These are phyloP conservation scores for Linnemannia elongata DNA, from an alignment of 192 early-diverging fungal species.

Conservation along the genomic window DNA sequence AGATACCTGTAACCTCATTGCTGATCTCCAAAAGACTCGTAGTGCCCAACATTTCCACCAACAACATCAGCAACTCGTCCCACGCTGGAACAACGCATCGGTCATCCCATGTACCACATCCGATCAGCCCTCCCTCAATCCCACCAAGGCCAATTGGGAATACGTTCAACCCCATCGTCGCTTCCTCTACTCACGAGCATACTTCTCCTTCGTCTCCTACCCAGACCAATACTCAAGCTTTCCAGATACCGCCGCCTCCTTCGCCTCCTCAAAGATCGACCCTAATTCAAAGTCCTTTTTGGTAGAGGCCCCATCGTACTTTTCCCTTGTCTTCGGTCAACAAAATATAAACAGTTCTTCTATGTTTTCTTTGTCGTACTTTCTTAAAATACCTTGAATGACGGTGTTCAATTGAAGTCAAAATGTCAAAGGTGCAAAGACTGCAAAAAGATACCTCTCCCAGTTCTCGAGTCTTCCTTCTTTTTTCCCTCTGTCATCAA, in stretches of 20 bases:
- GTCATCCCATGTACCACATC: slow-evolving; percentile 6
- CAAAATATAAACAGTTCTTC: not conserved
- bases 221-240: not conserved
- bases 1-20: slow-evolving; percentile 2
- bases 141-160: slow-evolving; percentile 12
- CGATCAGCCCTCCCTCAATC: slow-evolving; percentile 14
- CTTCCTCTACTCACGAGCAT: slow-evolving; percentile 3
- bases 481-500: too few species aligned
- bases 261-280: slow-evolving; percentile 12
- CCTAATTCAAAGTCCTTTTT: slow-evolving; percentile 14
- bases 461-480: too few species aligned
- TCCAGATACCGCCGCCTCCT: slow-evolving; percentile 8
- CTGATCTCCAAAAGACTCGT: slow-evolving; percentile 6
- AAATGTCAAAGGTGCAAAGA: too few species aligned
- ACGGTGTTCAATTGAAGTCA: too few species aligned
- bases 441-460: too few species aligned
- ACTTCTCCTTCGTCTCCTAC: not conserved
- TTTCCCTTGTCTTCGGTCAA: not conserved
- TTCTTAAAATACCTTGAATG: too few species aligned
- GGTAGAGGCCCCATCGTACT: slow-evolving; percentile 7
- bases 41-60: not conserved
- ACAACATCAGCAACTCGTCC: slow-evolving; percentile 2
- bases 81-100: slow-evolving; percentile 8
- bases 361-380: too few species aligned
- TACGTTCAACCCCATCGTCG: slow-evolving; percentile 4